phyloP scores from a whole-genome alignment of 768 basidiomycete species.

The Gyrodon lividus region DNA sequence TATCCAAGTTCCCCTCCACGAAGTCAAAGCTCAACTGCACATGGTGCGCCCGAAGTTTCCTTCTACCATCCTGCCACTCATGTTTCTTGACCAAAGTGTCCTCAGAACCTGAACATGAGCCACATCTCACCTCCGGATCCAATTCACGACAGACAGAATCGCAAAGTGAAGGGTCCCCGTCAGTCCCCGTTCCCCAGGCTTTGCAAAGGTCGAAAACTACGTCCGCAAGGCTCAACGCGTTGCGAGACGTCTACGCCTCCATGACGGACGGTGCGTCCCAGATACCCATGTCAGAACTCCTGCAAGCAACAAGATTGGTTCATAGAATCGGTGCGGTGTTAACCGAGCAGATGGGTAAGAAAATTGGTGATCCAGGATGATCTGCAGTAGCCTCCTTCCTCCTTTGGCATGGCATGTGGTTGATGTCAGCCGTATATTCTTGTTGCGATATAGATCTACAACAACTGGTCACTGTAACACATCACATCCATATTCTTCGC shows the following conservation, averaged over 20 bases:
- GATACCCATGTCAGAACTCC: constrained; percentile 46
- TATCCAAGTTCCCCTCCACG: constrained; percentile 9
- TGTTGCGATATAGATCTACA: neutral
- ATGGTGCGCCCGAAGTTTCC: constrained; percentile 7
- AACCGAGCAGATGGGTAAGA: constrained; percentile 45
- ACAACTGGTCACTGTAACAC: neutral
- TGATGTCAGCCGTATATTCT: too few species aligned
- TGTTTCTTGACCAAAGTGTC: neutral
- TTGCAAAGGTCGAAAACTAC: constrained; percentile 40
- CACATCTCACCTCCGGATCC: neutral
- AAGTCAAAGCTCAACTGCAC: neutral
- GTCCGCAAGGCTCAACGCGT: constrained; percentile 42
- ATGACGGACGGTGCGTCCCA: constrained; percentile 47
- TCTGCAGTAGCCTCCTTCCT: neutral
- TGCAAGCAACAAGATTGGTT: constrained; percentile 44
- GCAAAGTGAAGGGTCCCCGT: constrained; percentile 7
- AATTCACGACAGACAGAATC: constrained; percentile 7
- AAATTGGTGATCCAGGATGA: constrained; percentile 23
- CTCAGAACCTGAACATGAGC: constrained; percentile 1
- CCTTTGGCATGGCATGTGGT: neutral
- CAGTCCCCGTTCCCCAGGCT: constrained; percentile 12
- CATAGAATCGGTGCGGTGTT: constrained; percentile 46
- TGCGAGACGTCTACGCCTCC: constrained; percentile 44
- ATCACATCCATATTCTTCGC: constrained; percentile 56
- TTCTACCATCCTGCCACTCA: neutral